Evolutionary conservation across 495 filamentous ascomycete genomes (phyloP), one percentile per base, ranked within the genome.

Genomic region (Xylaria curta): DNA sequence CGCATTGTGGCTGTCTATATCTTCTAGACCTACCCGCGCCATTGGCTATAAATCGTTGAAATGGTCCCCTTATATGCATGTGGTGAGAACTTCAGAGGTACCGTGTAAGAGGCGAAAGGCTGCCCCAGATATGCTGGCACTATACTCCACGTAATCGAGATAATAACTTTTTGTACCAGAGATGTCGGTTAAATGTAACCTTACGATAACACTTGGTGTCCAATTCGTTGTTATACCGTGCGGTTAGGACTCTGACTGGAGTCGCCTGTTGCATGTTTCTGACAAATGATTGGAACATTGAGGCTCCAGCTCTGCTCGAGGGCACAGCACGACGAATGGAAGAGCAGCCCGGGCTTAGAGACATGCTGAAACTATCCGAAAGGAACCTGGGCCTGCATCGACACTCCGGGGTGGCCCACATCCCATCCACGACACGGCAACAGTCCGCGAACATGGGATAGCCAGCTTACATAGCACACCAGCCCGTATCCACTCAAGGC

Each of bases 401-500:
- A 62, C 4, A 21, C 28, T 63, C 56, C 46, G 51, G 36, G 58
- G 51, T 69, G 53, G 74, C 70, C 70, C 75, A 74, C 76, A 70
- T 74, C 49, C 28, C 70, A 40, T 73, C 51, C 40, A 33, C 54
- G 65, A 36, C 59, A 65, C 56, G 76, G 76, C 75, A 78, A 75
- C 62, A 72, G 66, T 78, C 76, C 73, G 76, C 76, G 76, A 78
- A 70, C 75, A 77, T 75, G 76, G 73, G 74, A 76, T 60, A 12
- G 66, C 53, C 38, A 70, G 66, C 59, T 46, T 70, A 51, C 68
- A 51, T 44, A 64, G 24, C 21, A 64, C 44, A 64, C 44, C 68
- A 58, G 26, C 8, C 36, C 12, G 44, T 63, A 70, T 63, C 68
- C 68, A 70, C 59, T 33, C 46, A 44, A 4, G 42, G 36, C 47